These are phyloP conservation scores for Candida alai DNA, from an alignment of 805 yeast genomes.

Conservation along the genomic window DNA sequence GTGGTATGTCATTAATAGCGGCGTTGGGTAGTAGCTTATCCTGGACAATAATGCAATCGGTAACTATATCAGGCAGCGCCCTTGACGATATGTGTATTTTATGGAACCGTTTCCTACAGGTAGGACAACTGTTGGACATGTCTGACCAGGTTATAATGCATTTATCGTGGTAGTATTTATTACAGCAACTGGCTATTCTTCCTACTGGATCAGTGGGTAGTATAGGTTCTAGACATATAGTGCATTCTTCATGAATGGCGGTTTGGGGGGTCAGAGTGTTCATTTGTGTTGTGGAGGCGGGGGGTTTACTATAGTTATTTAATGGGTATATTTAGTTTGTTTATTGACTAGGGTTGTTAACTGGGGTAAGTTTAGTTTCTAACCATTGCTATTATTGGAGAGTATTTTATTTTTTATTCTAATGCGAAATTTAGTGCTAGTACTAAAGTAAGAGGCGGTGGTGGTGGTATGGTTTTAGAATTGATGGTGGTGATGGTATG, in stretches of 20 bases:
- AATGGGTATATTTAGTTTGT: too few relatives aligned
- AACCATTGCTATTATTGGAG: too few relatives aligned
- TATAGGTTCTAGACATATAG: slow-evolving; percentile 53
- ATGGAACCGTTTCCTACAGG: slow-evolving; percentile 49
- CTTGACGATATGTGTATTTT: slow-evolving; percentile 29
- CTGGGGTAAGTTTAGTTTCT: too few relatives aligned
- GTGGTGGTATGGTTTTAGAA: too few relatives aligned
- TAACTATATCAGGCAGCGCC: slow-evolving; percentile 9
- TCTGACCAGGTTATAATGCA: slow-evolving; percentile 59
- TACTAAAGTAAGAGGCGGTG: too few relatives aligned
- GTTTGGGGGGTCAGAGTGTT: too few relatives aligned
- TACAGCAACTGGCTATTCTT: slow-evolving; percentile 36
- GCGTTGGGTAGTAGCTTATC: slow-evolving; percentile 31
- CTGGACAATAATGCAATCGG: slow-evolving; percentile 15
- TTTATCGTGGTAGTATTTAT: slow-evolving; percentile 51
- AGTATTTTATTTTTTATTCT: too few relatives aligned
- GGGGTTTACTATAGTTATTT: too few relatives aligned
- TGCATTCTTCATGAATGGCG: slow-evolving; percentile 52
- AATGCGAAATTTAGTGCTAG: too few relatives aligned
- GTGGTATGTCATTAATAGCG: slow-evolving; percentile 36
- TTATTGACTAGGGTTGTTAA: too few relatives aligned
- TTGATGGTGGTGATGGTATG: too few relatives aligned
- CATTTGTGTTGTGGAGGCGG: too few relatives aligned
- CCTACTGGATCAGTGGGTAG: slow-evolving; percentile 18
- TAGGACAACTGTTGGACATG: slow-evolving; percentile 57